Evolutionary conservation across 805 yeast genomes (phyloP), one percentile per base, ranked within the genome.

Genomic region (Spathaspora girioi): DNA sequence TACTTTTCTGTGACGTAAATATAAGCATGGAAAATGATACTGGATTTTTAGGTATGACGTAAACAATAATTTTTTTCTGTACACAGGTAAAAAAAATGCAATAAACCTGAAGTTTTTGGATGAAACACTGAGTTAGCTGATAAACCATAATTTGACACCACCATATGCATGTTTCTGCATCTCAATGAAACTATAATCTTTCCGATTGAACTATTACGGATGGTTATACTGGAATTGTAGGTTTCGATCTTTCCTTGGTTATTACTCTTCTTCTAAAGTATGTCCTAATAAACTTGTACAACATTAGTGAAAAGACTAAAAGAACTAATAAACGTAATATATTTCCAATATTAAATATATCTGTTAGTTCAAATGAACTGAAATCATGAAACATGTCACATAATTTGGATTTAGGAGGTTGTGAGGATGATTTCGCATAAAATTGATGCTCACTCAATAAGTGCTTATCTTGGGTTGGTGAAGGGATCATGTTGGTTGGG

Each of bases 401-500:
- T 1, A 44, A 3, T 3, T 6, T 12, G n/a, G 20, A n/a, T 17
- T 18, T 31, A 12, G 47, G 47, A 20, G 38, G 40, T 29, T 42
- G 44, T 14, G 40, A 11, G 18, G 18, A 11, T 31, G 50, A 32
- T 27, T 44, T 49, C 32, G 48, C 47, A 43, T 51, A 51, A 23
- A 51, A 51, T 14, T 48, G 48, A 23, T 51, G 54, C 19, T 51
- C 54, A 38, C 54, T 47, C 45, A 63, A 54, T 48, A 63, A 54
- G 32, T 48, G 46, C 7, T 41, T 35, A 45, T 63, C 67, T 26
- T 51, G 29, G 6, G 59, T 50, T n/a, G 67, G 66, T 38, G 51
- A 50, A 12, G 67, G 67, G 20, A 61, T 55, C 65, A 61, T 61
- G 11, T 2, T 35, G 40, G 18, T 35, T n/a, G 18, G 7, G 3